These are phyloP conservation scores for Aspergillus sclerotiicarbonarius DNA, from an alignment of 495 filamentous ascomycete genomes.

Conservation along the genomic window DNA sequence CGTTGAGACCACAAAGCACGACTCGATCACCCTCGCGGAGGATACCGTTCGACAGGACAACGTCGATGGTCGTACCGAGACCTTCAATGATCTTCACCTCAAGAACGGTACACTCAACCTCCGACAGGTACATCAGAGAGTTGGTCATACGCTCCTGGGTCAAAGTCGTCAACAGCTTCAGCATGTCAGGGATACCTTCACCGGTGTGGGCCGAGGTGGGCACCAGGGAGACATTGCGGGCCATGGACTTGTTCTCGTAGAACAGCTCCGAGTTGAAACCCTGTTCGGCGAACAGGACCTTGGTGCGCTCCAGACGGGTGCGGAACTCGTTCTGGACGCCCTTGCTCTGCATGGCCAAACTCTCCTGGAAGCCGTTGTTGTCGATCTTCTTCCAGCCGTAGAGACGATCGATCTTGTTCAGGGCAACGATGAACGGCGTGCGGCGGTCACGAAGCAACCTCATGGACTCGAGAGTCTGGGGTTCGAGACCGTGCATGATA, in stretches of 20 bases:
- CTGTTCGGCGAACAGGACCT: conserved; percentile 90
- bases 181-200: conserved; percentile 98
- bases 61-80: conserved; percentile 97
- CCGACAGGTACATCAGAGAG: conserved; percentile 95
- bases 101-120: conserved; percentile 95
- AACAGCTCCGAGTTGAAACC: conserved; percentile 97
- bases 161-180: conserved; percentile 87
- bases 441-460: conserved; percentile 85
- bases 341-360: conserved; percentile 85
- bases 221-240: conserved; percentile 87
- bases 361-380: conserved; percentile 97
- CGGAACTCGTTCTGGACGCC: conserved; percentile 93
- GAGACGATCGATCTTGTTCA: conserved; percentile 99
- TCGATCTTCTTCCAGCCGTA: conserved; percentile 97
- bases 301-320: conserved; percentile 85
- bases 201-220: conserved; percentile 97
- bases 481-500: conserved; percentile 99
- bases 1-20: conserved; percentile 91
- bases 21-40: conserved; percentile 92
- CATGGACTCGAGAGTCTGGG: conserved; percentile 98
- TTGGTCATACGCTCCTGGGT: conserved; percentile 98
- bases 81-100: conserved; percentile 99
- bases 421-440: conserved; percentile 96
- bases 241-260: conserved; percentile 97
- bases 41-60: conserved; percentile 94